These are phyloP conservation scores for Microdochium nivale DNA, from an alignment of 2,329 filamentous ascomycete genomes.

Conservation along the genomic window DNA sequence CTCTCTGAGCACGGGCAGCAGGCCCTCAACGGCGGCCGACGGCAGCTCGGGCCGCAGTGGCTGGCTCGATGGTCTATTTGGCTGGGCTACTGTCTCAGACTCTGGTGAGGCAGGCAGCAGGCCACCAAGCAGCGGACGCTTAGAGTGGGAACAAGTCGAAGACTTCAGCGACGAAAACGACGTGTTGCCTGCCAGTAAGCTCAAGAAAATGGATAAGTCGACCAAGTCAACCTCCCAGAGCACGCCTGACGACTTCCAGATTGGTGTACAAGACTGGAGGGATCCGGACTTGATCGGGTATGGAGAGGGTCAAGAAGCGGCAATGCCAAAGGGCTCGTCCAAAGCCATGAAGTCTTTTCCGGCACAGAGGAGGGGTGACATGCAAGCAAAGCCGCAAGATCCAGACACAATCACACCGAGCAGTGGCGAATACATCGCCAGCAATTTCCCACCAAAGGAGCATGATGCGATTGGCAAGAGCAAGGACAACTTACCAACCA, in stretches of 20 bases:
- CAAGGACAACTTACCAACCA: conserved; percentile 14
- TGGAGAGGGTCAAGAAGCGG: conserved; percentile 15
- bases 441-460: conserved; percentile 20
- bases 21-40: conserved; percentile 13
- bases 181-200: conserved; percentile 30
- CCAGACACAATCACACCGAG: conserved; percentile 56
- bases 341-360: background rate
- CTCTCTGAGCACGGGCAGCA: conserved; percentile 10
- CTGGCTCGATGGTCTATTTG: conserved; percentile 38
- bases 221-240: conserved; percentile 13
- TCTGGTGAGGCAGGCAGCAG: conserved; percentile 44
- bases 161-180: conserved; percentile 54
- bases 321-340: background rate
- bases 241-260: conserved; percentile 57
- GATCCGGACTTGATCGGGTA: conserved; percentile 62
- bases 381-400: conserved; percentile 16
- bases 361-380: background rate
- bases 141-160: conserved; percentile 64
- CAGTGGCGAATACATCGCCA: conserved; percentile 59
- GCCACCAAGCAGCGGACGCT: conserved; percentile 63
- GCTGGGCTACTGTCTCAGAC: conserved; percentile 20
- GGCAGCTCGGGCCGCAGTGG: conserved; percentile 15
- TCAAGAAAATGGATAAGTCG: conserved; percentile 25
- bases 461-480: conserved; percentile 16
- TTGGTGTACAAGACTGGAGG: conserved; percentile 81